phyloP scores from a whole-genome alignment of 2,329 filamentous ascomycete genomes.

The Aspergillus eucalypticola region DNA sequence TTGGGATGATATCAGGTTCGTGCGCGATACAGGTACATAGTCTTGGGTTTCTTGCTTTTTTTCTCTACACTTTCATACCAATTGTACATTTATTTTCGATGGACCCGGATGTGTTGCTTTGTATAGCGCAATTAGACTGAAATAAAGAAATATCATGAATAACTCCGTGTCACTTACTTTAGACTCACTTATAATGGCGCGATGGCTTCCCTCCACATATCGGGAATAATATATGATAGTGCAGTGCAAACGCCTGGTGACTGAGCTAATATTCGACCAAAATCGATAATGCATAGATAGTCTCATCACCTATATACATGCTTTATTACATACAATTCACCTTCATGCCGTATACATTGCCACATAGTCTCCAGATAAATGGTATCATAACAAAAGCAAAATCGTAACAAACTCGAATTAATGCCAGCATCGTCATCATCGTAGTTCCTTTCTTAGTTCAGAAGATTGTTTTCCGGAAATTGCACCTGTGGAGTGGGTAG shows the following conservation, averaged over 20 bases:
- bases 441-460: not conserved
- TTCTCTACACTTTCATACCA: not conserved
- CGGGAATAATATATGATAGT: no score
- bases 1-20: conserved; percentile 16
- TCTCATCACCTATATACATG: not conserved
- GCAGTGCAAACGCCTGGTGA: no score
- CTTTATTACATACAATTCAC: no score
- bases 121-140: conserved; percentile 2
- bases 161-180: no score
- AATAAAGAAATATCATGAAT: not conserved
- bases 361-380: not conserved
- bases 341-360: not conserved
- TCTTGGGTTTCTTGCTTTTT: not conserved
- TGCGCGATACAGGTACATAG: conserved; percentile 12
- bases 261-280: no score
- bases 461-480: conserved; percentile 2
- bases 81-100: conserved; percentile 4
- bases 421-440: not conserved
- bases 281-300: not conserved
- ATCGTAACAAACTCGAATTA: not conserved
- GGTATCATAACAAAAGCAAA: not conserved
- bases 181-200: no score
- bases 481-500: conserved; percentile 8
- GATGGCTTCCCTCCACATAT: no score
- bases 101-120: conserved; percentile 5